Conservation (phyloP, 768 basidiomycete species). For the Royoungia palumana region DNA sequence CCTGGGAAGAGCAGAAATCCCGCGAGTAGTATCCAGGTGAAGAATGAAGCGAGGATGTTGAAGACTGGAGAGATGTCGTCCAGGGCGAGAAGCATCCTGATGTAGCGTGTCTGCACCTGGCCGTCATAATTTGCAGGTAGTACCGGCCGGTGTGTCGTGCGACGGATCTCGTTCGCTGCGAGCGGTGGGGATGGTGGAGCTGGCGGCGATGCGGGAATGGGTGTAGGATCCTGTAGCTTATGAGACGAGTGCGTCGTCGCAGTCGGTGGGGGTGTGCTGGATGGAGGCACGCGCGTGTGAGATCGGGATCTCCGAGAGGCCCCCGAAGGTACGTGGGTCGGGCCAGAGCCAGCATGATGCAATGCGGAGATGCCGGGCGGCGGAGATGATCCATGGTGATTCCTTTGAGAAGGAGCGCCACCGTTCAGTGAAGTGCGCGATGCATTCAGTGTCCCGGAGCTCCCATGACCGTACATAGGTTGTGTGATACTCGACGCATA, state of each 20-base stretch:
- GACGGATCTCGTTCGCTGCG: slow-evolving; percentile 17
- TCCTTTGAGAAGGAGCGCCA: slow-evolving; percentile 8
- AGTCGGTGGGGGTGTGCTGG: background rate
- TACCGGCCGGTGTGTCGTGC: slow-evolving; percentile 17
- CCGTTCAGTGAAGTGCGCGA: slow-evolving; percentile 23
- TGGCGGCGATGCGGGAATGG: background rate
- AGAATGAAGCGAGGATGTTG: slow-evolving; percentile 53
- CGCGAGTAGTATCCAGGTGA: slow-evolving; percentile 60
- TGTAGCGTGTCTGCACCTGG: slow-evolving; percentile 44
- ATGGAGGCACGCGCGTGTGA: slow-evolving; percentile 8
- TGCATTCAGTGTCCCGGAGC: slow-evolving; percentile 17
- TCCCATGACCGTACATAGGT: slow-evolving; percentile 24
- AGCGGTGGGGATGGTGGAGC: background rate
- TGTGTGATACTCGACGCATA: slow-evolving; percentile 27
- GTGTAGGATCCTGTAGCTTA: slow-evolving; percentile 1
- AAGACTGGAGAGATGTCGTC: slow-evolving; percentile 50
- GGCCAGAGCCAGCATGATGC: slow-evolving; percentile 4
- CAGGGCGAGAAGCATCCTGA: slow-evolving; percentile 60
- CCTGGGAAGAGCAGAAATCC: slow-evolving; percentile 63
- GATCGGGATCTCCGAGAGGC: slow-evolving; percentile 19
- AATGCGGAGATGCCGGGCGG: slow-evolving; percentile 6
- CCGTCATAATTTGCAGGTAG: slow-evolving; percentile 23
- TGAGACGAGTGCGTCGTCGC: background rate
- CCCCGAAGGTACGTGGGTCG: slow-evolving; percentile 6
- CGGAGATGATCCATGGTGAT: slow-evolving; percentile 10